phyloP scores from a whole-genome alignment of 2,329 filamentous ascomycete species.

The Paramyrothecium roridum region DNA sequence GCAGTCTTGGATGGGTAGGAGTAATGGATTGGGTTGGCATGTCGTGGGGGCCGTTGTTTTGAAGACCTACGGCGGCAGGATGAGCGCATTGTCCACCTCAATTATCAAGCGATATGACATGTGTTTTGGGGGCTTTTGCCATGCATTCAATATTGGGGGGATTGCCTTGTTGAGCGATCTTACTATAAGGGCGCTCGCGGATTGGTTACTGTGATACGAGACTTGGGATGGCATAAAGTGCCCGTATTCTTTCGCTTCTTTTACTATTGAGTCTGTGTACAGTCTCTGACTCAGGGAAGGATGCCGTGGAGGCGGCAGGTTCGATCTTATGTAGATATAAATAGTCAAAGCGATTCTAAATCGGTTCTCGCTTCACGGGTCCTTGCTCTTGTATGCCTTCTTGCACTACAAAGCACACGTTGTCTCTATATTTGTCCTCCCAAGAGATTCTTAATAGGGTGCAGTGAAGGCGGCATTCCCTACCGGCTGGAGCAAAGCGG shows the following conservation, averaged over 20 bases:
- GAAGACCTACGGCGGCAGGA: not conserved
- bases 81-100: not conserved
- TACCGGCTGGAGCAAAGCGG: too few species aligned
- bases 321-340: not conserved
- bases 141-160: not conserved
- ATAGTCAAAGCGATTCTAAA: not conserved
- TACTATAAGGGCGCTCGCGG: not conserved
- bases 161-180: not conserved
- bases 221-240: not conserved
- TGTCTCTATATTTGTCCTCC: too few species aligned
- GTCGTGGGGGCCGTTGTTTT: not conserved
- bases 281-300: too few species aligned
- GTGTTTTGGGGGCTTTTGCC: not conserved
- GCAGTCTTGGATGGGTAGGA: not conserved
- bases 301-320: too few species aligned
- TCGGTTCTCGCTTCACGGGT: too few species aligned
- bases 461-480: too few species aligned
- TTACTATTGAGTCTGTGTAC: not conserved
- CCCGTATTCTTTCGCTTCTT: not conserved
- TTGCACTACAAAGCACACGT: too few species aligned
- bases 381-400: too few species aligned
- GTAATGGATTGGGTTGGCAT: not conserved
- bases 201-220: not conserved
- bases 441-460: too few species aligned
- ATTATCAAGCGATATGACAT: not conserved